Conservation (phyloP, 352 stramenopile genomes). For the Phytophthora constricta region DNA sequence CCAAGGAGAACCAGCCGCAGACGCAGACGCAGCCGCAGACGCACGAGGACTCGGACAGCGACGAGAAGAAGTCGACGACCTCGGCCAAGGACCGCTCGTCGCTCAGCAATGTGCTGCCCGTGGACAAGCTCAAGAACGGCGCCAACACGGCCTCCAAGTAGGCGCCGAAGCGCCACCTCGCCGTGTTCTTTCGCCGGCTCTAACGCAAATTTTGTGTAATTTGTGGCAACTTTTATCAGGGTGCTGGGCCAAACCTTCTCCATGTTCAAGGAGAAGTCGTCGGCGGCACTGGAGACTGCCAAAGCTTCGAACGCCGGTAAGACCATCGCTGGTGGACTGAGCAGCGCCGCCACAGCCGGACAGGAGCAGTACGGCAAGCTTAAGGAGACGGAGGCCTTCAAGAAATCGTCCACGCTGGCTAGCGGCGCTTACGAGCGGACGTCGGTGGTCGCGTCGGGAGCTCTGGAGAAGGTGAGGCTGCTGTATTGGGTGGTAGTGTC, state of each 20-base stretch:
- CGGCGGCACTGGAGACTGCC: constrained; percentile 69
- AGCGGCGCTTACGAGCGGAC: constrained; percentile 67
- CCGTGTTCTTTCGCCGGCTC: not conserved
- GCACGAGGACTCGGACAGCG: constrained; percentile 48
- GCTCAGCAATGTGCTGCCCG: constrained; percentile 78
- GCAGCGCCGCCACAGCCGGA: constrained; percentile 59
- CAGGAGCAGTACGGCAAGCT: constrained; percentile 84
- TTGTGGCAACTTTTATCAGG: constrained; percentile 30
- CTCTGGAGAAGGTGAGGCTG: constrained; percentile 65
- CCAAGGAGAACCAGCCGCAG: constrained; percentile 41
- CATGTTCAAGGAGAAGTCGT: constrained; percentile 79
- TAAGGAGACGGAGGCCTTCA: constrained; percentile 87
- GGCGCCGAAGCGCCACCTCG: constrained; percentile 1
- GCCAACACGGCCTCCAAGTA: constrained; percentile 80
- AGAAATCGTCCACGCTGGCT: constrained; percentile 75
- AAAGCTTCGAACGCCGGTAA: constrained; percentile 81
- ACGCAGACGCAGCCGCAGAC: constrained; percentile 38
- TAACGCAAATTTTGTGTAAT: constrained; percentile 7
- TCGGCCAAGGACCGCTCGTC: constrained; percentile 73
- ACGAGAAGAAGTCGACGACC: constrained; percentile 44
- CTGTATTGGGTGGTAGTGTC: not conserved
- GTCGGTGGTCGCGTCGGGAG: constrained; percentile 68
- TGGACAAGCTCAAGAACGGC: constrained; percentile 91
- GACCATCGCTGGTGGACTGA: constrained; percentile 70
- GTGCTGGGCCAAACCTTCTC: constrained; percentile 73